Percentiles rank a stretch among this genome's conserved stretches.
phyloP scores from a whole-genome alignment of 1,139 yeast genomes.

The Blastobotrys malaysiensis region DNA sequence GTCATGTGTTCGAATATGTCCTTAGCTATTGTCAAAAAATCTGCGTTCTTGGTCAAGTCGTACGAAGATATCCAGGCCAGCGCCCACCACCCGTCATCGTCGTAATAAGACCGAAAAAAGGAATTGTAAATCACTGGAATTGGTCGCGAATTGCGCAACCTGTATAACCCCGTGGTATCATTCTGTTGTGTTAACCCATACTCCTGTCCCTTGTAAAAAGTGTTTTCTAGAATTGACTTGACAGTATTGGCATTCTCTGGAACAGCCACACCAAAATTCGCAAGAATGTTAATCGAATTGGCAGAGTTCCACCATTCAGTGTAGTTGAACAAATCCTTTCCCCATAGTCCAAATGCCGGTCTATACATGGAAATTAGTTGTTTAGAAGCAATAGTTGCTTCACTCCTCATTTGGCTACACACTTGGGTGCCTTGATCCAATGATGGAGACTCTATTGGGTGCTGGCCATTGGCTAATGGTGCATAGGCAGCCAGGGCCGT shows the following conservation, averaged over 20 bases:
- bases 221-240: constrained; percentile 3
- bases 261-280: not conserved
- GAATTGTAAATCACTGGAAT: not conserved
- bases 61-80: constrained; percentile 17
- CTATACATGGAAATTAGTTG: not conserved
- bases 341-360: not conserved
- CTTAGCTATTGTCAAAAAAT: constrained; percentile 13
- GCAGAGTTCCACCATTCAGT: not conserved
- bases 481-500: not conserved
- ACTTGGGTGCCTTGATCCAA: not conserved
- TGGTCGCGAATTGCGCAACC: not conserved
- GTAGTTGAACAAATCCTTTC: not conserved
- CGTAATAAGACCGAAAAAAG: constrained; percentile 11
- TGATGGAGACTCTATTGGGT: not conserved
- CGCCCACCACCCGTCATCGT: constrained; percentile 22
- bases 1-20: constrained; percentile 16
- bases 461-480: not conserved
- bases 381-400: not conserved
- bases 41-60: constrained; percentile 13
- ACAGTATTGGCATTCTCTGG: not conserved
- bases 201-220: constrained; percentile 16
- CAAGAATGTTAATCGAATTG: not conserved
- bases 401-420: not conserved
- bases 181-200: constrained; percentile 5
- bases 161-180: constrained; percentile 1